Base-by-base conservation (phyloP, 129 eudicot species). In the Lactuca sativa region DNA sequence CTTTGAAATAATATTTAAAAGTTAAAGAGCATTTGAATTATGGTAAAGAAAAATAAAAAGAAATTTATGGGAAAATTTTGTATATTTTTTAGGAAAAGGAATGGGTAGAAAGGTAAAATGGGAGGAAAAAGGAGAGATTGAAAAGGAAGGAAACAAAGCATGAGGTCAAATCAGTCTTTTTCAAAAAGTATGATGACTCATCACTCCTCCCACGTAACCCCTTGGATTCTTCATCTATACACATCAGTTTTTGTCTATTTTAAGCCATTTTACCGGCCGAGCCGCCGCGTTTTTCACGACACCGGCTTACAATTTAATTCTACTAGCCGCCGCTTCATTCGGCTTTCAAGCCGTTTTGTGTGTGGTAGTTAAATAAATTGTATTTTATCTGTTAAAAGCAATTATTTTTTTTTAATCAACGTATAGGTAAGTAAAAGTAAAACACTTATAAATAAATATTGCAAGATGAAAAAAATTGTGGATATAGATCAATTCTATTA, bases 61-160 rank as follows among this genome's bases (percentile, higher is more conserved):
- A 43, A 43, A 43, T 43, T 9, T 9, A 43, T 9, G 49, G 49
- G 49, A 43, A 0, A 43, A 6, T 8, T 43, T 43, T 43, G 49
- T 43, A 43, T 25, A 30, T 59, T 40, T 31, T 33, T 13, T 33
- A 33, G 64, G 38, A 59, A 59, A 40, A 18, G 7, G 64, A 17
- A 59, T 59, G 64, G 64, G 64, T 32, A 59, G 38, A 59, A 59
- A 59, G 64, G 64, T 59, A 59, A 59, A 59, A 59, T 59, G 36
- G 6, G 44, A 59, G 43, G 64, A 43, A 59, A 59, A 59, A 59
- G 64, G 41, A 59, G 64, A 33, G 44, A 59, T 5, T 15, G 62
- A 31, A 56, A 30, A 5, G 62, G n/a, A 25, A 57, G 62, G 12
- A 59, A 59, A 33, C 44, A 59, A 59, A 59, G 64, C 44, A 59